Conservation (phyloP, 345 rosid genomes). For the Rhodamnia rubescens region DNA sequence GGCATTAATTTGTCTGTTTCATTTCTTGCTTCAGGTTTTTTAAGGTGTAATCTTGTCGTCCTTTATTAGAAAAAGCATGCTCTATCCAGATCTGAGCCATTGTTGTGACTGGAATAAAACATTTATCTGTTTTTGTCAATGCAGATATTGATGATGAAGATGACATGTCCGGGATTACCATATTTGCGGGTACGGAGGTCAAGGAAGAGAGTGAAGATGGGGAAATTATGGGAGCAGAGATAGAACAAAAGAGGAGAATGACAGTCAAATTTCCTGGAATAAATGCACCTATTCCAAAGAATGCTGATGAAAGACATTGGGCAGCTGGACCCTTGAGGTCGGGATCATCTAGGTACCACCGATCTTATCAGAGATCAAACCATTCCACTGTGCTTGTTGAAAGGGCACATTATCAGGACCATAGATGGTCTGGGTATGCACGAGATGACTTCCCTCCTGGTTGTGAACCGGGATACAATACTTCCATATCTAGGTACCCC, state of each 20-base stretch:
- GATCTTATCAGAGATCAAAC: conserved; percentile 12
- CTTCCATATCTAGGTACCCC: conserved; percentile 21
- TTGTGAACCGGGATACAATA: conserved; percentile 21
- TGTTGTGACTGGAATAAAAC: background rate
- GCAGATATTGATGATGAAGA: conserved; percentile 49
- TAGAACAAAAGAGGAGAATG: conserved; percentile 25
- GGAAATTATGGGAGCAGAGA: conserved; percentile 36
- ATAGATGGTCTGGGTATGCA: conserved; percentile 24
- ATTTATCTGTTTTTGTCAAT: conserved; percentile 2
- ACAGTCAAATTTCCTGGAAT: conserved; percentile 69
- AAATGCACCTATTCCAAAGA: conserved; percentile 74
- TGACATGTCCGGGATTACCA: conserved; percentile 66
- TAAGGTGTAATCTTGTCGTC: background rate
- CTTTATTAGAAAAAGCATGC: background rate
- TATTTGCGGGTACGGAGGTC: conserved; percentile 51
- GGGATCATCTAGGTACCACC: conserved; percentile 24
- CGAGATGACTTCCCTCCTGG: conserved; percentile 52
- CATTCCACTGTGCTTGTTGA: conserved; percentile 19
- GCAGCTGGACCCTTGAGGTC: conserved; percentile 26
- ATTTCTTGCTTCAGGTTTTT: background rate
- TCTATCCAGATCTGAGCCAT: background rate
- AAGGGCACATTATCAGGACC: conserved; percentile 30
- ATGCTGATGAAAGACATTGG: conserved; percentile 66
- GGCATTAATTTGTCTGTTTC: background rate
- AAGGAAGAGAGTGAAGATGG: conserved; percentile 57